Evolutionary conservation across 192 early-diverging fungal species (phyloP).

Genomic region (Backusella morwellensis): DNA sequence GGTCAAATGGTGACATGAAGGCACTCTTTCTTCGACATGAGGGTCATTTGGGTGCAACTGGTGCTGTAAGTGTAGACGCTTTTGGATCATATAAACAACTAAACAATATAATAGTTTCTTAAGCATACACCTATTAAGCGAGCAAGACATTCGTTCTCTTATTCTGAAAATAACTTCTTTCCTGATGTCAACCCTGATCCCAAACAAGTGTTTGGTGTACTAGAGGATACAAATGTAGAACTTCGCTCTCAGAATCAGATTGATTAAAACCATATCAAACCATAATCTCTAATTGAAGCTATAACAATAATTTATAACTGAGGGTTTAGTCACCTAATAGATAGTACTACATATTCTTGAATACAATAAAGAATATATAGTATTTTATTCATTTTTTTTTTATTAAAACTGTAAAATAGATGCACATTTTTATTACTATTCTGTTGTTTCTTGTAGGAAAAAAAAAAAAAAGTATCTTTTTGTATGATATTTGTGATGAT

Average conservation of each 20-base stretch:
- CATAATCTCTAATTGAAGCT: too few species aligned
- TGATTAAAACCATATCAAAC: not conserved
- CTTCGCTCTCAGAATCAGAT: slow-evolving; percentile 8
- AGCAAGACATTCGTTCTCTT: slow-evolving; percentile 55
- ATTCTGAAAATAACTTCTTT: slow-evolving; percentile 79
- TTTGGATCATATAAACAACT: not conserved
- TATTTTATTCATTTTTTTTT: too few species aligned
- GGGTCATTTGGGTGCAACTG: slow-evolving; percentile 93
- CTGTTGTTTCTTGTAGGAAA: too few species aligned
- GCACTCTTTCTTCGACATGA: slow-evolving; percentile 96
- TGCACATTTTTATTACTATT: too few species aligned
- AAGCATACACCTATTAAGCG: slow-evolving; percentile 42
- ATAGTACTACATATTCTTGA: too few species aligned
- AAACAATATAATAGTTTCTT: slow-evolving; percentile 42
- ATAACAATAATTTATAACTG: too few species aligned
- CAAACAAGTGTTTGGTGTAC: slow-evolving; percentile 19
- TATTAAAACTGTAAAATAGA: too few species aligned
- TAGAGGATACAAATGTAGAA: slow-evolving; percentile 36
- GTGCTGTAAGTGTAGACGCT: slow-evolving; percentile 53
- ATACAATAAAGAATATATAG: too few species aligned
- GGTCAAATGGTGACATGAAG: slow-evolving; percentile 94
- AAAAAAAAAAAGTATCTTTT: too few species aligned
- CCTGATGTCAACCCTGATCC: slow-evolving; percentile 23
- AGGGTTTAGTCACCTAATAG: too few species aligned
- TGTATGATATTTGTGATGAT: too few species aligned